Base-by-base conservation (phyloP, 108 stramenopile genomes). In the Chaetoceros muelleri region DNA sequence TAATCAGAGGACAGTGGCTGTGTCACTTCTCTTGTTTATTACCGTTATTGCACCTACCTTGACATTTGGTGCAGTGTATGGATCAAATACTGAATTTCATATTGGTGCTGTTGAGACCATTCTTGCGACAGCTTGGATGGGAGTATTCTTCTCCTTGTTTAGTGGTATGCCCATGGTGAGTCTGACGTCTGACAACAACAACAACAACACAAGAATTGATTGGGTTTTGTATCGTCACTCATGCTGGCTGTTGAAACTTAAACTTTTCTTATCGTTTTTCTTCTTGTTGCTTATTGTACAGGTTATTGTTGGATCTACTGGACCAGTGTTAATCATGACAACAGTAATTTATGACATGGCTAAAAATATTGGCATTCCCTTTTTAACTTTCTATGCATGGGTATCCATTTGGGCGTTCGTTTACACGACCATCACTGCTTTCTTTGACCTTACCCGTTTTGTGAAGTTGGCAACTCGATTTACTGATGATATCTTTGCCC, bases 401-500 rank as follows among this genome's bases (percentile, higher is more conserved):
- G 52, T 75, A 46, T 31, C 57, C n/a, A 23, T 59, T 3, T 68
- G 67, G 71, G 44, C 71, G 13, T 22, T 56, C 3, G 45, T 49
- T 18, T 79, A 75, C 57, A 61, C 48, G 27, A 46, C 62, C 19
- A 20, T 72, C 44, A 60, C 67, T 16, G 73, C 60, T 3, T 69
- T 79, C 45, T 46, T 72, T 22, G 78, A 75, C 64, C 30, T 79
- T 31, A 74, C 60, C 31, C 64, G 74, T 18, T 47, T 57, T 51
- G 57, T 79, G 17, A 49, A 56, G 8, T 62, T 58, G 5, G 73
- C 72, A 28, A 79, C 78, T 34, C 66, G 73, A 2, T 79, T 79
- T 59, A 79, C 78, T 0, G 78, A 79, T 59, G 78, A 79, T 31
- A 75, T 79, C 28, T 79, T 79, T 67, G 73, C 70, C 46, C 58